A percentile compares a stretch with the other conserved stretches of the same genome.
Conservation (phyloP, 768 basidiomycete genomes). For the Paxillus ammoniavirescens region DNA sequence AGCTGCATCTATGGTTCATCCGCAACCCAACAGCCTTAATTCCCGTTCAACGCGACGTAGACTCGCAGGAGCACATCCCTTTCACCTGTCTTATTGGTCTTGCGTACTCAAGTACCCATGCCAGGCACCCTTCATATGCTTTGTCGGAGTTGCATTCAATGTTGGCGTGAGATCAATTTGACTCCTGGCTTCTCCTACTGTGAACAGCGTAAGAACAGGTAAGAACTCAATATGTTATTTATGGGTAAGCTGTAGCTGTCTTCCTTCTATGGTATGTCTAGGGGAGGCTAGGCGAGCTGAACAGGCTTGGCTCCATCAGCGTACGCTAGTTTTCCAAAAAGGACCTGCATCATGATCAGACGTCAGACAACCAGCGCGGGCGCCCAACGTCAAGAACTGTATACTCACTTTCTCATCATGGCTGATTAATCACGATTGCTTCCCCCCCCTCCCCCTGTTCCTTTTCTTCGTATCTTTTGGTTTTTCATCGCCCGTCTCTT, state of each 20-base stretch:
- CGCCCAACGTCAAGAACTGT: neutral
- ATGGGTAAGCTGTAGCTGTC: neutral
- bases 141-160: neutral
- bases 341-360: neutral
- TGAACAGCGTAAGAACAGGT: no score
- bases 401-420: neutral
- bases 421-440: constrained; percentile 8
- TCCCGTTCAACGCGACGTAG: no score
- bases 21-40: no score
- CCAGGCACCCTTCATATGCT: neutral
- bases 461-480: constrained; percentile 13
- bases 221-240: no score
- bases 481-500: constrained; percentile 1
- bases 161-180: neutral
- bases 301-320: neutral
- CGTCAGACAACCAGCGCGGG: neutral
- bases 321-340: neutral
- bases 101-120: neutral
- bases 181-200: neutral
- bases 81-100: no score
- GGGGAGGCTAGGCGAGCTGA: no score
- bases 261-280: neutral
- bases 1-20: no score
- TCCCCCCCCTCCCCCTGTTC: constrained; percentile 21
- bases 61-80: no score